phyloP scores from a whole-genome alignment of 345 rosid genomes.

The Brassica juncea region DNA sequence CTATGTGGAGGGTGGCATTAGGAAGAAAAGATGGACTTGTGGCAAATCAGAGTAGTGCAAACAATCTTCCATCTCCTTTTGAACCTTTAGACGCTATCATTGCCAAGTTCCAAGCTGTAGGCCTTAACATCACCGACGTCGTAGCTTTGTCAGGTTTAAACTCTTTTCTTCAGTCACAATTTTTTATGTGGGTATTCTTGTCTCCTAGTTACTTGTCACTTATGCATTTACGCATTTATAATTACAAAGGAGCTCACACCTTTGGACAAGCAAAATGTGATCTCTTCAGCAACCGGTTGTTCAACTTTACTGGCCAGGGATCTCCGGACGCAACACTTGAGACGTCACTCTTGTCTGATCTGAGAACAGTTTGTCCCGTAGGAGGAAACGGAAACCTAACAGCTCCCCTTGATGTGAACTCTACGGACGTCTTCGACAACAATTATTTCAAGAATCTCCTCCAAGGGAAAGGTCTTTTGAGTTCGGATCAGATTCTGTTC shows the following conservation, averaged over 20 bases:
- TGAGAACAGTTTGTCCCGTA: constrained; percentile 52
- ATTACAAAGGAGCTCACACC: constrained; percentile 59
- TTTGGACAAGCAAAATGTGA: constrained; percentile 66
- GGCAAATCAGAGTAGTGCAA: constrained; percentile 62
- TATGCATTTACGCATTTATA: not conserved
- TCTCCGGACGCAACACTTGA: constrained; percentile 57
- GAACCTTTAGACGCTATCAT: constrained; percentile 50
- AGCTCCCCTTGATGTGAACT: constrained; percentile 54
- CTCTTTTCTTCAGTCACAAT: not conserved
- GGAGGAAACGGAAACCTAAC: constrained; percentile 52
- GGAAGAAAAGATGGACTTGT: constrained; percentile 78
- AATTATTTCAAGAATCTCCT: constrained; percentile 62
- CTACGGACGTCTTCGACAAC: constrained; percentile 62
- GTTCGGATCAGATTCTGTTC: constrained; percentile 64
- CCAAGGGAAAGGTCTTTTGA: constrained; percentile 55
- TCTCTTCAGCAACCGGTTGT: constrained; percentile 56
- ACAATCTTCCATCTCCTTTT: constrained; percentile 64
- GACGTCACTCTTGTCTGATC: constrained; percentile 41
- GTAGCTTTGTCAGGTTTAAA: constrained; percentile 66
- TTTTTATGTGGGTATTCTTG: not conserved
- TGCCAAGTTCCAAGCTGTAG: constrained; percentile 55
- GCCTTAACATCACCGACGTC: constrained; percentile 61
- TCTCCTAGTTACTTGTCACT: not conserved
- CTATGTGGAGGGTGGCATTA: constrained; percentile 61
- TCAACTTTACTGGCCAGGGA: constrained; percentile 51